Percentiles rank a stretch among this genome's conserved stretches.
phyloP scores from a whole-genome alignment of 116 monocot genomes.

The Thalassia testudinum region DNA sequence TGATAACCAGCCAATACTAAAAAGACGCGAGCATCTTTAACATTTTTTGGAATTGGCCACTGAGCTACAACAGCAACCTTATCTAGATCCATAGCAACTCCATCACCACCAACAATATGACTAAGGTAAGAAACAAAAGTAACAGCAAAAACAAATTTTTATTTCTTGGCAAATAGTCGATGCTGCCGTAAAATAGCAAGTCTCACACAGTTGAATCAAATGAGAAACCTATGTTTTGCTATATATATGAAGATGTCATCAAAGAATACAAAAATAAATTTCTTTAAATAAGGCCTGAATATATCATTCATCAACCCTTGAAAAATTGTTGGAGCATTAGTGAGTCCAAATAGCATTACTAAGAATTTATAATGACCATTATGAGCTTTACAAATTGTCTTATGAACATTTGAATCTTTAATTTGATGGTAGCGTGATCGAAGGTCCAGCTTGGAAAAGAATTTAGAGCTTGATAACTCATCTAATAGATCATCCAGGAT shows the following conservation, averaged over 20 bases:
- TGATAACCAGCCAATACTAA: not conserved
- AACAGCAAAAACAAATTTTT: not conserved
- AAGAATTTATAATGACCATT: not conserved
- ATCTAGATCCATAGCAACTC: not conserved
- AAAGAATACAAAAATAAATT: not conserved
- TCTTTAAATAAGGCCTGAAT: not conserved
- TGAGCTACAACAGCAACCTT: not conserved
- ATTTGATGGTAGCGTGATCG: slow-evolving; percentile 4
- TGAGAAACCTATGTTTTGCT: not conserved
- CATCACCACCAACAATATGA: not conserved
- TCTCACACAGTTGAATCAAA: not conserved
- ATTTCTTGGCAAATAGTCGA: not conserved
- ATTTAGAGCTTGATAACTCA: not conserved
- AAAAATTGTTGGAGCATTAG: not conserved
- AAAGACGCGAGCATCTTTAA: not conserved
- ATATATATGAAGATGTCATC: not conserved
- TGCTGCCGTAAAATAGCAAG: not conserved
- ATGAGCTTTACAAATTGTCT: not conserved
- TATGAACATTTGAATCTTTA: not conserved
- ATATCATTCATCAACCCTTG: no score
- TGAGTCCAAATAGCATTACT: no score
- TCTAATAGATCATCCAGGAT: slow-evolving; percentile 1
- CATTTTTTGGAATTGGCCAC: not conserved
- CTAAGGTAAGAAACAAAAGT: not conserved
- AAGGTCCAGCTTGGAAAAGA: slow-evolving; percentile 3